A percentile compares a stretch with the other conserved stretches of the same genome.
These are phyloP conservation scores for Termitomyces bulborhizus DNA, from an alignment of 768 basidiomycete genomes.

Conservation along the genomic window DNA sequence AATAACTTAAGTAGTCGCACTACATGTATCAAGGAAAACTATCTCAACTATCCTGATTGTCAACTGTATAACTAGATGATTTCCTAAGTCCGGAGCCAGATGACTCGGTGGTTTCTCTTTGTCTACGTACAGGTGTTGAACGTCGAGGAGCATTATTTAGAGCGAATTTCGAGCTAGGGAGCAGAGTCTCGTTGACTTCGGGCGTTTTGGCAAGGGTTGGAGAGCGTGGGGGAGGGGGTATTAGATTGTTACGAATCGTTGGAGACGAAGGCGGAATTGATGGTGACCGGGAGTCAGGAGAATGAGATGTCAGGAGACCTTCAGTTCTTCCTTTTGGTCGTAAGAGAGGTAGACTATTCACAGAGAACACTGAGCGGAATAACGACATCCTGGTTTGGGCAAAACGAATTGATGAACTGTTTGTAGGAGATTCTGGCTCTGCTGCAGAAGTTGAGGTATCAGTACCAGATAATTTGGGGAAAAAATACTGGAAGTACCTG, in stretches of 20 bases:
- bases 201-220: constrained; percentile 24
- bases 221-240: constrained; percentile 29
- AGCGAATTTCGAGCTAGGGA: constrained; percentile 27
- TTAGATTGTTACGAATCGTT: constrained; percentile 15
- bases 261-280: constrained; percentile 24
- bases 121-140: constrained; percentile 18
- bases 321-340: constrained; percentile 44
- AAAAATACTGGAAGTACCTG: constrained; percentile 27
- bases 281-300: constrained; percentile 35
- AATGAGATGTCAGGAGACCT: constrained; percentile 65
- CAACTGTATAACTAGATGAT: constrained; percentile 13
- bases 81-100: constrained; percentile 24
- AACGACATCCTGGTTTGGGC: constrained; percentile 44
- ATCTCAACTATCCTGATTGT: constrained; percentile 10
- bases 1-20: background rate
- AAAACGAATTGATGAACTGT: constrained; percentile 18
- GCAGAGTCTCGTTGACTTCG: constrained; percentile 27
- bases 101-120: constrained; percentile 17
- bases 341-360: constrained; percentile 33
- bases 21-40: background rate
- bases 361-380: constrained; percentile 57
- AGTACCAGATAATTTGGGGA: background rate
- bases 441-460: constrained; percentile 15
- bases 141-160: constrained; percentile 37
- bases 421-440: constrained; percentile 36